Percentiles rank a stretch among this genome's conserved stretches.
Evolutionary conservation across 2,329 filamentous ascomycete species (phyloP).

Genomic region (Neocucurbitaria cava): DNA sequence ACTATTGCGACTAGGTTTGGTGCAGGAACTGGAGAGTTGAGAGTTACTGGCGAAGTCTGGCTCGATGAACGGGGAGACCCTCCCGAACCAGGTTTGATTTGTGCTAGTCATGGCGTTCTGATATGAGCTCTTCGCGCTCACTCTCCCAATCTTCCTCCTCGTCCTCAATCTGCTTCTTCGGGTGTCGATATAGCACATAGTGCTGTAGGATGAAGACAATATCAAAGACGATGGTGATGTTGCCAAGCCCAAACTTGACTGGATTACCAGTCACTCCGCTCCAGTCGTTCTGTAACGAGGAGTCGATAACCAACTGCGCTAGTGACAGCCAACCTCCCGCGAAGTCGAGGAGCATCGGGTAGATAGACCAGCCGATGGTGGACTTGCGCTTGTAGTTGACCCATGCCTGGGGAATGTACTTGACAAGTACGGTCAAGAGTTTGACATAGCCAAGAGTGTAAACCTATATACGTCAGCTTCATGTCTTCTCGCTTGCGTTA

Average conservation of each 20-base stretch:
- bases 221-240: conserved; percentile 87
- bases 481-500: not conserved
- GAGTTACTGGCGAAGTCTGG: not conserved
- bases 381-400: conserved; percentile 85
- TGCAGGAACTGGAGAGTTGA: not conserved
- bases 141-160: conserved; percentile 33
- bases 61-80: not conserved
- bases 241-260: conserved; percentile 85
- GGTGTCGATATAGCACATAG: conserved; percentile 73
- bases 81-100: not conserved
- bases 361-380: conserved; percentile 87
- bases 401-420: conserved; percentile 77
- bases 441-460: conserved; percentile 86
- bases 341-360: conserved; percentile 83
- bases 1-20: not conserved
- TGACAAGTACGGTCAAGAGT: conserved; percentile 84
- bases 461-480: conserved; percentile 46
- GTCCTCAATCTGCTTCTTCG: conserved; percentile 33
- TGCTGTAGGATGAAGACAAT: conserved; percentile 87
- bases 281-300: conserved; percentile 85
- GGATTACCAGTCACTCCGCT: conserved; percentile 89
- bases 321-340: conserved; percentile 82
- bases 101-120: conserved; percentile 4
- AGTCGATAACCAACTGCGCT: conserved; percentile 82
- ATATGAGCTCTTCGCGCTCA: conserved; percentile 33